Conservation (phyloP, 2,329 filamentous ascomycete species). For the Cercospora berteroae region DNA sequence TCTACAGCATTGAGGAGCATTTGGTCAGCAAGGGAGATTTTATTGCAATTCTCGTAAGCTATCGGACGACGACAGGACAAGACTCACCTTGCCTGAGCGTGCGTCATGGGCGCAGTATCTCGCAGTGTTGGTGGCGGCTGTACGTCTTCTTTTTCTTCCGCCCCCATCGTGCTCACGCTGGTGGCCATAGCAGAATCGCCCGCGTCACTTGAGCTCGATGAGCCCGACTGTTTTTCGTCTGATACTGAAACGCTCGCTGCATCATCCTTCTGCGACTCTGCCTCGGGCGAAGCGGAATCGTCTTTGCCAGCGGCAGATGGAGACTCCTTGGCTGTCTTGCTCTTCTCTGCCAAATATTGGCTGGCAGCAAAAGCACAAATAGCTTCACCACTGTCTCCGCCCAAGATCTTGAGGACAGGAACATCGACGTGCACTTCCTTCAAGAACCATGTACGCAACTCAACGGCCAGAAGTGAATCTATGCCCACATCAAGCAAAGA, state of each 20-base stretch:
- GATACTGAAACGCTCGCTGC: conserved; percentile 1
- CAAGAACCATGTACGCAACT: conserved; percentile 51
- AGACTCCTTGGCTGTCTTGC: conserved; percentile 2
- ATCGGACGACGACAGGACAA: conserved; percentile 15
- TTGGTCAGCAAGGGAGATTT: conserved; percentile 9
- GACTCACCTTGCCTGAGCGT: conserved; percentile 26
- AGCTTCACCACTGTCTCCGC: conserved; percentile 17
- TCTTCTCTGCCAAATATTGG: conserved; percentile 20
- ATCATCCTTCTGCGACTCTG: background rate
- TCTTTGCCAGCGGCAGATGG: background rate
- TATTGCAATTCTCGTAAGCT: background rate
- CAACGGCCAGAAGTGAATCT: conserved; percentile 43
- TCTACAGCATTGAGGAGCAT: conserved; percentile 9
- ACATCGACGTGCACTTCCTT: conserved; percentile 48
- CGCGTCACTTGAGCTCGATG: conserved; percentile 11
- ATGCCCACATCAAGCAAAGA: conserved; percentile 37
- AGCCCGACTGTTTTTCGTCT: background rate
- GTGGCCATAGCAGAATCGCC: conserved; percentile 12
- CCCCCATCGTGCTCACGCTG: conserved; percentile 15
- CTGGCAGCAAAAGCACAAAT: conserved; percentile 20
- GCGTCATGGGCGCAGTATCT: conserved; percentile 21
- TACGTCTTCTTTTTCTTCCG: conserved; percentile 1
- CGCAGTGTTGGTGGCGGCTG: conserved; percentile 8
- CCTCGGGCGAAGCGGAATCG: background rate
- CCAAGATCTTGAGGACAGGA: conserved; percentile 46